Conservation (phyloP, 352 stramenopile genomes). For the Phytophthora lateralis region DNA sequence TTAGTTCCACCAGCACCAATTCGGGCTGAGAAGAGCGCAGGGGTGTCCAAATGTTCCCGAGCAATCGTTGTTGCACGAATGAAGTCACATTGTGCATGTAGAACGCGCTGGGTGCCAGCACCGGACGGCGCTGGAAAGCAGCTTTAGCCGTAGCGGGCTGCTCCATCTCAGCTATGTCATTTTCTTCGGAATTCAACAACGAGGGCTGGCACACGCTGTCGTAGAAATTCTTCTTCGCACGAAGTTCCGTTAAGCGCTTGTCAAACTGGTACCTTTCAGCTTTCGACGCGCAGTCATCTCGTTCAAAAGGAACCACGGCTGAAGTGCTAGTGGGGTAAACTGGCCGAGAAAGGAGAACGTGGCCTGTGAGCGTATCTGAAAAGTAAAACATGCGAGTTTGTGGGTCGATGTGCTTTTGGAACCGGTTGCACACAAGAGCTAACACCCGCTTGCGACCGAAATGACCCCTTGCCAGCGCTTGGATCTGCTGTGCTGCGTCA, state of each 20-base stretch:
- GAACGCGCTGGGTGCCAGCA: constrained; percentile 46
- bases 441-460: constrained; percentile 46
- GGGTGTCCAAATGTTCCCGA: constrained; percentile 56
- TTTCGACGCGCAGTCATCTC: constrained; percentile 51
- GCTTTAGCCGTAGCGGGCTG: not conserved
- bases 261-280: constrained; percentile 49
- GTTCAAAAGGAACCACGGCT: constrained; percentile 43
- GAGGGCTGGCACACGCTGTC: constrained; percentile 24
- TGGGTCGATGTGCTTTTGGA: constrained; percentile 44
- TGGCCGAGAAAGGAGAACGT: constrained; percentile 49
- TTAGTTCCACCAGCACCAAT: constrained; percentile 51
- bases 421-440: constrained; percentile 43
- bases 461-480: constrained; percentile 52
- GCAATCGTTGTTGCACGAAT: constrained; percentile 46
- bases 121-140: constrained; percentile 16
- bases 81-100: constrained; percentile 49
- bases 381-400: constrained; percentile 68
- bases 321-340: constrained; percentile 45
- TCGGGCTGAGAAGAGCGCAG: constrained; percentile 34
- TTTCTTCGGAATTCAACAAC: not conserved
- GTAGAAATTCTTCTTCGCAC: constrained; percentile 52
- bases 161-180: not conserved
- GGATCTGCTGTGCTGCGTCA: constrained; percentile 64
- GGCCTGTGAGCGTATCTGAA: constrained; percentile 40
- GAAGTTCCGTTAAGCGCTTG: constrained; percentile 43